Evolutionary conservation across 202 grass and related monocot genomes (phyloP).

Genomic region (Carex arenaria): DNA sequence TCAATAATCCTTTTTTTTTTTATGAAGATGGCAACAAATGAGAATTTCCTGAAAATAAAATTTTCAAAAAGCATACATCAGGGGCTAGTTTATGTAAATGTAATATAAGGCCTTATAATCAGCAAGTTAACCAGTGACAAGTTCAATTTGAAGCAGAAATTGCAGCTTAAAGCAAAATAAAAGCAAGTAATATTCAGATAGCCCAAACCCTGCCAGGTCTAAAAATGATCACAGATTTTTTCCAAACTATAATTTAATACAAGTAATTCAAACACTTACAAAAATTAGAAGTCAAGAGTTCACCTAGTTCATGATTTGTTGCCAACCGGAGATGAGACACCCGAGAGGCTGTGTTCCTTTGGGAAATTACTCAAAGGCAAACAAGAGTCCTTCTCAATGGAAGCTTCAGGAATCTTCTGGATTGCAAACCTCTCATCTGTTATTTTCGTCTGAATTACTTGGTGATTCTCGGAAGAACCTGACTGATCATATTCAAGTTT

Average conservation of each 20-base stretch:
- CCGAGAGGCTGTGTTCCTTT: constrained; percentile 33
- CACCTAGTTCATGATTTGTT: constrained; percentile 28
- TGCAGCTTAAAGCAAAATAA: background rate
- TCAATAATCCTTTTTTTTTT: background rate
- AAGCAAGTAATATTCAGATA: background rate
- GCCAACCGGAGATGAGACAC: constrained; percentile 31
- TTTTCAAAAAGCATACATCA: background rate
- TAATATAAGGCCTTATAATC: background rate
- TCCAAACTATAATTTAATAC: background rate
- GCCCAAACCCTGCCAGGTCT: background rate
- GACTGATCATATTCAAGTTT: constrained; percentile 57
- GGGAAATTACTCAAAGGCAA: constrained; percentile 20
- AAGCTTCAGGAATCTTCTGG: constrained; percentile 30
- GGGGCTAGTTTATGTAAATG: background rate
- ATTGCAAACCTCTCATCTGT: constrained; percentile 31
- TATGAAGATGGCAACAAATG: background rate
- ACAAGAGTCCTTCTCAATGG: constrained; percentile 24
- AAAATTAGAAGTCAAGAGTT: background rate
- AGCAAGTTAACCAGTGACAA: background rate
- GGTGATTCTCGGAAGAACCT: constrained; percentile 47
- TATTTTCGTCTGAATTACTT: constrained; percentile 28
- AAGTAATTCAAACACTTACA: background rate
- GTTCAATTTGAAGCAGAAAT: background rate
- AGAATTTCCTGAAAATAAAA: background rate
- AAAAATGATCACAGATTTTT: background rate